phyloP scores from a whole-genome alignment of 805 yeast genomes.

The Phaffomyces antillensis region DNA sequence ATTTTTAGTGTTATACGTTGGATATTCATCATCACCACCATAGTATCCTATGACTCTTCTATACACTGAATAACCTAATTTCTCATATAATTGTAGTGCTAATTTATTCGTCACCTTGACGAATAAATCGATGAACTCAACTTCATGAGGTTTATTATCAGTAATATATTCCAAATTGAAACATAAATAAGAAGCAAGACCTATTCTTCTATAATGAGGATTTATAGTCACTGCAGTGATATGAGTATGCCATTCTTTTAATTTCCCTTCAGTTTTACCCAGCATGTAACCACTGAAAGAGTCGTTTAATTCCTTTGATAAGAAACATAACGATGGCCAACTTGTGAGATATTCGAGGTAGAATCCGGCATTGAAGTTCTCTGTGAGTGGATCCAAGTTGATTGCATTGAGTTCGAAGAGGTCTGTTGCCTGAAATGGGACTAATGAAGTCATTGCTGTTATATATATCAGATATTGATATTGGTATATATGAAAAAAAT shows the following conservation, averaged over 20 bases:
- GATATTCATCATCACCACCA: conserved; percentile 42
- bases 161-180: conserved; percentile 65
- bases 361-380: conserved; percentile 79
- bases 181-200: conserved; percentile 78
- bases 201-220: conserved; percentile 74
- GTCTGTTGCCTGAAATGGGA: conserved; percentile 85
- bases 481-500: neutral
- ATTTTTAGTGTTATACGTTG: conserved; percentile 31
- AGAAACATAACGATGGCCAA: conserved; percentile 90
- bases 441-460: conserved; percentile 68
- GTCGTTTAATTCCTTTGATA: conserved; percentile 43
- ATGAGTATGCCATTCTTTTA: conserved; percentile 90
- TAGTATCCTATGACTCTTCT: conserved; percentile 89
- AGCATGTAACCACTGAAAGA: conserved; percentile 70
- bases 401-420: conserved; percentile 64
- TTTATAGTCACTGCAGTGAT: conserved; percentile 93
- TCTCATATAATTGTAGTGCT: conserved; percentile 79
- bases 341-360: conserved; percentile 74
- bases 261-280: conserved; percentile 92
- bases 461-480: too few relatives aligned
- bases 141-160: conserved; percentile 68
- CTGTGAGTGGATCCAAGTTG: conserved; percentile 85
- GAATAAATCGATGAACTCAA: conserved; percentile 83
- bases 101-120: conserved; percentile 79
- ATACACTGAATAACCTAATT: conserved; percentile 76